phyloP scores from a whole-genome alignment of 2,329 filamentous ascomycete species.

The Phyllosticta paracitricarpa region DNA sequence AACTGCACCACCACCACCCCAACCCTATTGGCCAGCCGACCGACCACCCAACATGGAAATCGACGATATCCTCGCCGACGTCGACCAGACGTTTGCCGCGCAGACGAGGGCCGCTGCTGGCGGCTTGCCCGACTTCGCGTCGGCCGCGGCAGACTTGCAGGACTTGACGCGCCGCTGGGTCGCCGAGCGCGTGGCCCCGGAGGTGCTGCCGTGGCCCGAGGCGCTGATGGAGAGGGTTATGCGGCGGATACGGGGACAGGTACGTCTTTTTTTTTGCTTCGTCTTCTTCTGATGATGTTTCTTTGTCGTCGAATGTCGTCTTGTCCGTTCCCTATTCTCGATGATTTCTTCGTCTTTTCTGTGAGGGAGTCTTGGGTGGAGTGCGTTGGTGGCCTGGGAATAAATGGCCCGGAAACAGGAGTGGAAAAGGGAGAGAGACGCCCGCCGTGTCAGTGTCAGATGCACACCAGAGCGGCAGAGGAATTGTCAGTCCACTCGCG shows the following conservation, averaged over 20 bases:
- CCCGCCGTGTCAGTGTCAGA: not conserved
- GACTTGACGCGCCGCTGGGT: slow-evolving; percentile 87
- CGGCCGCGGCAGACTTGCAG: slow-evolving; percentile 67
- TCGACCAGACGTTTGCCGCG: slow-evolving; percentile 30
- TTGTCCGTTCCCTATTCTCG: not conserved
- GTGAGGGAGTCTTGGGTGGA: not conserved
- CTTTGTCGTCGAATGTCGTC: not conserved
- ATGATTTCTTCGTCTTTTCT: not conserved
- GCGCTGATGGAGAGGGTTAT: slow-evolving; percentile 75
- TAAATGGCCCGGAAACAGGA: not conserved
- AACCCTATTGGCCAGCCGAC: not conserved
- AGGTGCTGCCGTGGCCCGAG: slow-evolving; percentile 71
- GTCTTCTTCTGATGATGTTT: not conserved
- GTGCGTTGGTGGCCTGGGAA: not conserved
- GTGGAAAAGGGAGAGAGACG: not conserved
- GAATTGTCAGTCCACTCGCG: not conserved
- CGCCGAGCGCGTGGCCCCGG: slow-evolving; percentile 79
- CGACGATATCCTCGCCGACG: slow-evolving; percentile 43
- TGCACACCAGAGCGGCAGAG: not conserved
- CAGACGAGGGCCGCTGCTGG: slow-evolving; percentile 22
- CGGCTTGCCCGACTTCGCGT: slow-evolving; percentile 10
- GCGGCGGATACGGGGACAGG: slow-evolving; percentile 38
- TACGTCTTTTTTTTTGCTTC: slow-evolving; percentile 13
- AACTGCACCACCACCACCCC: not conserved
- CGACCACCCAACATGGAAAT: slow-evolving; percentile 30